Percentiles rank a stretch among this genome's conserved stretches.
Conservation (phyloP, 2,329 filamentous ascomycete genomes). For the Diaporthe eres region DNA sequence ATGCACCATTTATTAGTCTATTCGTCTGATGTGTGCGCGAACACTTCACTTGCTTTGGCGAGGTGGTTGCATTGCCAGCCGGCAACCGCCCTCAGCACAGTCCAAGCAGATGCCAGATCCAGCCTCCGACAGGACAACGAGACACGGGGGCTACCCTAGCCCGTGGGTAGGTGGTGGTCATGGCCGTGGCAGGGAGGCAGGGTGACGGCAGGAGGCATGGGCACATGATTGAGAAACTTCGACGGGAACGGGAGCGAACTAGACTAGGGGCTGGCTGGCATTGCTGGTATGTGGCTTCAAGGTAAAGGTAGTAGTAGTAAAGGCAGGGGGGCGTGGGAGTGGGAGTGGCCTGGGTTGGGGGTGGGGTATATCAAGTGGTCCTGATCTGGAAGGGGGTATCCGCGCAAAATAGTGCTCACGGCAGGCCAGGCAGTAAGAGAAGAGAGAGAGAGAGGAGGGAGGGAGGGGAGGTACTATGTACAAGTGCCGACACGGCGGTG, state of each 20-base stretch:
- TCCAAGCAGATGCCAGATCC: conserved; percentile 24
- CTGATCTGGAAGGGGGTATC: conserved; percentile 11
- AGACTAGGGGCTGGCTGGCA: neutral
- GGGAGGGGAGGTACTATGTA: neutral
- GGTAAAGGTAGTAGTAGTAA: neutral
- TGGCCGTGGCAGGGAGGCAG: neutral
- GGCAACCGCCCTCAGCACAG: conserved; percentile 9
- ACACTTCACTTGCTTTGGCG: conserved; percentile 17
- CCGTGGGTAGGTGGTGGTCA: neutral
- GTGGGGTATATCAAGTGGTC: conserved; percentile 17
- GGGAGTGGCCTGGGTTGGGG: neutral
- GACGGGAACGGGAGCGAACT: conserved; percentile 31
- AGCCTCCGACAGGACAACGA: conserved; percentile 23
- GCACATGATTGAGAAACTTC: conserved; percentile 33
- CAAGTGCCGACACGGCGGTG: conserved; percentile 4
- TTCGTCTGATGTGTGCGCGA: conserved; percentile 33
- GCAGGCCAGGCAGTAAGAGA: neutral
- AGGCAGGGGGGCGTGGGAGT: neutral
- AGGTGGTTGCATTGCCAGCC: conserved; percentile 30
- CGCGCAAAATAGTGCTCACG: conserved; percentile 14
- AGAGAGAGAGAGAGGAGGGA: neutral
- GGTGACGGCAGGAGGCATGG: neutral
- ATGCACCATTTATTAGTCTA: conserved; percentile 16
- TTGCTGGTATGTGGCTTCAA: conserved; percentile 7
- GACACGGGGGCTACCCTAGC: neutral